Conservation (phyloP, 495 filamentous ascomycete genomes). For the Neurospora tetrasperma region DNA sequence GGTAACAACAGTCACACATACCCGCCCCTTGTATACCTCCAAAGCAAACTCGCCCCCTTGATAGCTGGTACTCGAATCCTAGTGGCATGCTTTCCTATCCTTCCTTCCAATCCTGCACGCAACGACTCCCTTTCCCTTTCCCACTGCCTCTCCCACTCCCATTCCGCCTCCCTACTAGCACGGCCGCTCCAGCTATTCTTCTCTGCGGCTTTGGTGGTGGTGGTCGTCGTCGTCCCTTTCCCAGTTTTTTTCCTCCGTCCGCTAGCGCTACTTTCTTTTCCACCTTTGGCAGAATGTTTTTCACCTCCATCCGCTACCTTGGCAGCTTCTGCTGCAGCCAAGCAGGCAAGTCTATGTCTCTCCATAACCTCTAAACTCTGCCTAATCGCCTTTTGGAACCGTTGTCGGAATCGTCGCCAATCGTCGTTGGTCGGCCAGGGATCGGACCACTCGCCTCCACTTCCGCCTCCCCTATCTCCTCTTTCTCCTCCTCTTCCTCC, state of each 20-base stretch:
- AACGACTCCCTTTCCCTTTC: background rate
- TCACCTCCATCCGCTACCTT: background rate
- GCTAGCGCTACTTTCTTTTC: no score
- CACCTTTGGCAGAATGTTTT: background rate
- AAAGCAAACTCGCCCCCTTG: conserved; percentile 27
- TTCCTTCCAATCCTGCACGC: background rate
- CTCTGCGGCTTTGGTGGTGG: background rate
- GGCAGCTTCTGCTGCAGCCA: background rate
- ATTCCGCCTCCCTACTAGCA: background rate
- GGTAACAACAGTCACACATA: conserved; percentile 10
- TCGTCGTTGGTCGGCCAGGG: conserved; percentile 32
- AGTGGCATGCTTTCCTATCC: background rate
- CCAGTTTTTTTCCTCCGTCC: background rate
- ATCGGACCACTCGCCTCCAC: conserved; percentile 27
- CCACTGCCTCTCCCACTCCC: conserved; percentile 2
- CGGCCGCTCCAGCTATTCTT: background rate
- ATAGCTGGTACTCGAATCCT: conserved; percentile 13
- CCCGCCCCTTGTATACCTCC: conserved; percentile 24
- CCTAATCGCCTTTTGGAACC: conserved; percentile 24
- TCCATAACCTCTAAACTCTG: conserved; percentile 15
- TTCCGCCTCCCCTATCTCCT: background rate
- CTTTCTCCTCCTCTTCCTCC: conserved; percentile 5
- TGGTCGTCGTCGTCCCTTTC: background rate
- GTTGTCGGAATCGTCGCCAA: conserved; percentile 27
- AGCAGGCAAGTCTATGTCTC: background rate